Conservation (phyloP, 176 grass and related monocot species). For the Bolboschoenus planiculmis region DNA sequence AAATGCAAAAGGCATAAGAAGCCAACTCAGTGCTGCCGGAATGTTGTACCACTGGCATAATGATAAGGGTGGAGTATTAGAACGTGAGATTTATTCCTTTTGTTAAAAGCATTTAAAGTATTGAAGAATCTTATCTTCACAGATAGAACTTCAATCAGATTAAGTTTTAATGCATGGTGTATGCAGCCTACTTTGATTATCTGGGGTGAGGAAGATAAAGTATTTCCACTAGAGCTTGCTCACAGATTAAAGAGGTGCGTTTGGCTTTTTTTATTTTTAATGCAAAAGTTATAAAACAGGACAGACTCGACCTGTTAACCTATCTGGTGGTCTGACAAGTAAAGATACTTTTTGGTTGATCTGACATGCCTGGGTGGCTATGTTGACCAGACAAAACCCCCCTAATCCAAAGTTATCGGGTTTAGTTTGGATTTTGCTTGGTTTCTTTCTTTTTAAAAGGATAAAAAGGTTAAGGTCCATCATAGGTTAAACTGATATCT, state of each 20-base stretch:
- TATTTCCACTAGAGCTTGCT: slow-evolving; percentile 90
- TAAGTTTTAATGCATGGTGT: neutral
- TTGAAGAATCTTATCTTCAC: neutral
- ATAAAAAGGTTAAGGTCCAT: neutral
- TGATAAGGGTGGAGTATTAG: neutral
- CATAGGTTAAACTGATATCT: neutral
- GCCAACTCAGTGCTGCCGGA: neutral
- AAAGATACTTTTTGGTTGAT: neutral
- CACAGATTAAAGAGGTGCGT: slow-evolving; percentile 73
- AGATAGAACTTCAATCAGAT: neutral
- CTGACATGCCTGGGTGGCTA: neutral
- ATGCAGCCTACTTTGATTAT: slow-evolving; percentile 61
- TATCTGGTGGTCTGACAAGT: neutral
- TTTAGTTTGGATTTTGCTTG: neutral
- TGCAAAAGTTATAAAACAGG: neutral
- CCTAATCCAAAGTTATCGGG: neutral
- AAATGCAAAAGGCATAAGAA: neutral
- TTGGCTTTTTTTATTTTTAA: neutral
- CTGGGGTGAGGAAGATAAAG: slow-evolving; percentile 74
- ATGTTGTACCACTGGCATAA: neutral
- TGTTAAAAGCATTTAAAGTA: neutral
- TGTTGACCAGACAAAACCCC: neutral
- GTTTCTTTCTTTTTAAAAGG: neutral
- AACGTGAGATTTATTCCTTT: neutral
- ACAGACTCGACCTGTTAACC: neutral